Evolutionary conservation across 257 asterid genomes (phyloP).

Genomic region (Solanum megistacrolobum): DNA sequence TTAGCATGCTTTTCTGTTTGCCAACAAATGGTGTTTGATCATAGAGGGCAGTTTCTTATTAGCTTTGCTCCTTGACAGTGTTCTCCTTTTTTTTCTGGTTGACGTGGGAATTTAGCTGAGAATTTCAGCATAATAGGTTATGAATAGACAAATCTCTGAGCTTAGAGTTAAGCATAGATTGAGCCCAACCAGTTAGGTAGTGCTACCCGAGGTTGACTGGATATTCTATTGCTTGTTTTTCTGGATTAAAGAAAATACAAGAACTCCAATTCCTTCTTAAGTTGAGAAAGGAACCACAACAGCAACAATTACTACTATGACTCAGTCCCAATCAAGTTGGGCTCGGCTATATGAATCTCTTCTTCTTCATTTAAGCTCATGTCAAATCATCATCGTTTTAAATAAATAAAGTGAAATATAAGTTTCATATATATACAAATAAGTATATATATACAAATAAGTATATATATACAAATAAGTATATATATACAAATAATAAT

Average conservation of each 20-base stretch:
- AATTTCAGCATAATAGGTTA: not conserved
- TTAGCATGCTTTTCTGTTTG: not conserved
- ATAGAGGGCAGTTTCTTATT: not conserved
- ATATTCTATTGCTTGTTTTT: not conserved
- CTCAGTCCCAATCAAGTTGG: not conserved
- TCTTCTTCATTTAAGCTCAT: not conserved
- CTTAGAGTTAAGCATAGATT: not conserved
- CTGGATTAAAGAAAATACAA: not conserved
- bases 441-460: not conserved
- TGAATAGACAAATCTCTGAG: not conserved
- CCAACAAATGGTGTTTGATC: not conserved
- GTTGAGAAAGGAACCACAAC: not conserved
- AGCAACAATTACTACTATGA: not conserved
- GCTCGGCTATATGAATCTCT: not conserved
- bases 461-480: not conserved
- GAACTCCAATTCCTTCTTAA: not conserved
- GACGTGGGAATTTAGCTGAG: not conserved
- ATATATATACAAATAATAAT: not conserved
- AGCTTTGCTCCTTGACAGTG: not conserved
- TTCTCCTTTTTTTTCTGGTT: not conserved
- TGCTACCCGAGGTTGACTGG: not conserved
- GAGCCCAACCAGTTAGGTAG: not conserved
- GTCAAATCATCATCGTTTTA: not conserved
- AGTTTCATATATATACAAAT: not conserved
- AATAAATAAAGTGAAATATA: not conserved